Conservation (phyloP, 1,139 yeast species). For the Saccharomyces hybrid region DNA sequence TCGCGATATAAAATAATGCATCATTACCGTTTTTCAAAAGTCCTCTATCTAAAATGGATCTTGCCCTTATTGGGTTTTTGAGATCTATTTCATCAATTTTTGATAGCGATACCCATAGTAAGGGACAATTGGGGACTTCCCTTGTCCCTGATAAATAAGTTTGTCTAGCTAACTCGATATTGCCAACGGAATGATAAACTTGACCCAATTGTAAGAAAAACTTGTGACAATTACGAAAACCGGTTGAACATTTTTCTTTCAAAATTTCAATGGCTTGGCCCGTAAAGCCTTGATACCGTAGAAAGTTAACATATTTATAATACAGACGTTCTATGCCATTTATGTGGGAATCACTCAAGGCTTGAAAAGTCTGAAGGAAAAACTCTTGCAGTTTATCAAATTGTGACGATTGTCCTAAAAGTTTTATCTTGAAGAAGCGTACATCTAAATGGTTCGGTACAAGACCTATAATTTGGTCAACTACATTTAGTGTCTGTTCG, state of each 20-base stretch:
- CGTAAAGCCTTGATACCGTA: conserved; percentile 36
- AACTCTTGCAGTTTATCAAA: conserved; percentile 38
- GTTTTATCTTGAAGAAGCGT: conserved; percentile 65
- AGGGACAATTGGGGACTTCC: conserved; percentile 37
- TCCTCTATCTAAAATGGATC: conserved; percentile 69
- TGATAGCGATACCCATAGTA: conserved; percentile 55
- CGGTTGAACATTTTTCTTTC: conserved; percentile 36
- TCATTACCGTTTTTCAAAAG: conserved; percentile 44
- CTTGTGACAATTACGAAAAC: conserved; percentile 16
- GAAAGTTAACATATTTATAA: conserved; percentile 55
- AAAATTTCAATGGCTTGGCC: conserved; percentile 37
- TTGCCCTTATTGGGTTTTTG: conserved; percentile 47
- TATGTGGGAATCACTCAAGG: conserved; percentile 23
- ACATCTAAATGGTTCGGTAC: conserved; percentile 46
- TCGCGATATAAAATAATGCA: conserved; percentile 45
- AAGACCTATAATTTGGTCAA: conserved; percentile 41
- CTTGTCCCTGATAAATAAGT: conserved; percentile 45
- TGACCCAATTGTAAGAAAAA: conserved; percentile 24
- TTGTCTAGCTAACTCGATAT: conserved; percentile 40
- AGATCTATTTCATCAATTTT: conserved; percentile 39
- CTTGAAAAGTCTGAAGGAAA: conserved; percentile 36
- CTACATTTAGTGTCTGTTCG: conserved; percentile 45
- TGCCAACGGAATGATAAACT: conserved; percentile 16
- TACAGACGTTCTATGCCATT: conserved; percentile 45
- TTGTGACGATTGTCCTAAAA: conserved; percentile 43